Evolutionary conservation across 306 rosid genomes (phyloP).

Genomic region (Cicer judaicum): DNA sequence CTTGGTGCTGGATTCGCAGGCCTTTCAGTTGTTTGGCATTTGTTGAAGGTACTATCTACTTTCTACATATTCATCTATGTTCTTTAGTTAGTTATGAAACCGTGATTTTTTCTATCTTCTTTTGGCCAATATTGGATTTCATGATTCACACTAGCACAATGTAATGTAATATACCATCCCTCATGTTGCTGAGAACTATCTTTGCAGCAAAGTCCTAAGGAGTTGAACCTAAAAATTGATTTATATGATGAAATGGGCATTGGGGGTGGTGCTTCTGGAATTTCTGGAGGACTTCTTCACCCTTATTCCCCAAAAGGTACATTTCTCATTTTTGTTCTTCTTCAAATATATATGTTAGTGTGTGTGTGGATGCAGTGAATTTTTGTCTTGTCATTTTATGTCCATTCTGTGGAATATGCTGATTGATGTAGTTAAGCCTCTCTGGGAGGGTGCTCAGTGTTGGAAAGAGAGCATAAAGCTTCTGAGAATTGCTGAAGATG

Average conservation of each 20-base stretch:
- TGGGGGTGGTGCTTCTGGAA: constrained; percentile 93
- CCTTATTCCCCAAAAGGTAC: constrained; percentile 93
- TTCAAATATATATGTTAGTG: neutral
- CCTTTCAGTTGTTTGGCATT: constrained; percentile 80
- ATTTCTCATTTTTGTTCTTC: constrained; percentile 16
- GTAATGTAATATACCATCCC: too few species aligned
- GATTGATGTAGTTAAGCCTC: constrained; percentile 61
- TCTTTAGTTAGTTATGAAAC: too few species aligned
- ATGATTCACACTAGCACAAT: too few species aligned
- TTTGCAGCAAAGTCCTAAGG: constrained; percentile 68
- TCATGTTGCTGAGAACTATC: constrained; percentile 17
- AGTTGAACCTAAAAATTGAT: constrained; percentile 59
- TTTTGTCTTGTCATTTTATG: constrained; percentile 15
- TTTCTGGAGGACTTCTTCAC: constrained; percentile 88
- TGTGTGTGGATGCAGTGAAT: constrained; percentile 7
- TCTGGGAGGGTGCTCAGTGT: constrained; percentile 84
- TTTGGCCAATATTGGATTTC: too few species aligned
- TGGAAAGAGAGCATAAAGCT: constrained; percentile 84
- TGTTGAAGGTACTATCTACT: constrained; percentile 52
- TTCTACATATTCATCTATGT: too few species aligned
- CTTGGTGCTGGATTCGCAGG: constrained; percentile 99
- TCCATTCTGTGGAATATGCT: constrained; percentile 21
- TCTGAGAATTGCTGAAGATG: constrained; percentile 71
- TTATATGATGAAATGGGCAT: constrained; percentile 81
- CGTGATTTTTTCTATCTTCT: too few species aligned